These are phyloP conservation scores for Zancudomyces culisetae DNA, from an alignment of 371 early-diverging fungal species.

Conservation along the genomic window DNA sequence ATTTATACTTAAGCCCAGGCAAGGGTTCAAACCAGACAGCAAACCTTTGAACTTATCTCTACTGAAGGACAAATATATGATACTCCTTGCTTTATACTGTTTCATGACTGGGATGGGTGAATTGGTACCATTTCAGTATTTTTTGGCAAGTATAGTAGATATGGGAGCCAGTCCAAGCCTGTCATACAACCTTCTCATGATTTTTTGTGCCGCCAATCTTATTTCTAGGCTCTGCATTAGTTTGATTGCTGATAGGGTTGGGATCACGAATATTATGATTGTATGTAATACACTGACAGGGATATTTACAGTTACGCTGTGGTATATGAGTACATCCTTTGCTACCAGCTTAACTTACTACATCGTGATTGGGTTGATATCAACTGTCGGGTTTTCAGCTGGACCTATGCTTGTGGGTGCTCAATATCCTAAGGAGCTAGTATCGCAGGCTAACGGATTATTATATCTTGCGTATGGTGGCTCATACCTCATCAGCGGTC, in stretches of 20 bases:
- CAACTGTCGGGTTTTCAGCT: neutral
- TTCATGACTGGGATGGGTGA: neutral
- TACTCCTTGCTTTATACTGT: neutral
- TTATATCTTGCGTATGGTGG: neutral
- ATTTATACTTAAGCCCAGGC: conserved; percentile 19
- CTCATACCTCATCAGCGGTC: neutral
- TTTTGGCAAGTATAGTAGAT: neutral
- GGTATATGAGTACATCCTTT: conserved; percentile 10
- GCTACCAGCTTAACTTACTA: conserved; percentile 25
- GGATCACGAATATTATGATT: conserved; percentile 31
- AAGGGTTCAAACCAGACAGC: neutral
- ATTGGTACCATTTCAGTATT: neutral
- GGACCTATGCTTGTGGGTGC: neutral
- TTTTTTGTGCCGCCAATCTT: neutral
- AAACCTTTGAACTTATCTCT: neutral
- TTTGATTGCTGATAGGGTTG: conserved; percentile 29
- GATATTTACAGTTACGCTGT: neutral
- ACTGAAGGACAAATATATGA: neutral
- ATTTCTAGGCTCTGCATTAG: neutral
- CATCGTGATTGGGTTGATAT: conserved; percentile 10
- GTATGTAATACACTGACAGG: conserved; percentile 12
- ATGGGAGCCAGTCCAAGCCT: neutral
- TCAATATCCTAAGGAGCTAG: neutral
- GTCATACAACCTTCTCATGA: neutral
- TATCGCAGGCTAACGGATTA: neutral